Evolutionary conservation across 306 rosid genomes (phyloP), one percentile per base, ranked within the genome.

Genomic region (Ammopiptanthus mongolicus): DNA sequence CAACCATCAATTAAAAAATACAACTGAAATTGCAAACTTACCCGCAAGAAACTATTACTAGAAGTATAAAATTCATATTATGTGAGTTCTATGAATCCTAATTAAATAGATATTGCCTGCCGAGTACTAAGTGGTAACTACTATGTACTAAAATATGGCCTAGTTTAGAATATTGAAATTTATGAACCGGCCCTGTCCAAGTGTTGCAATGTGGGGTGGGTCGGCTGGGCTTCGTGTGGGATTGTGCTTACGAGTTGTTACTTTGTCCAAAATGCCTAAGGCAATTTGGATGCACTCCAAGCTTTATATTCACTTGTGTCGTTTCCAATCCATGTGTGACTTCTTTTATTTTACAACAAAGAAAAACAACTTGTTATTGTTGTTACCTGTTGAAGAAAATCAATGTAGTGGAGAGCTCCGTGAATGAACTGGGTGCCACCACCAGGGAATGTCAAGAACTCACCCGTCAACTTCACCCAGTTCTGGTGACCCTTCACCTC

Each of bases 401-500:
- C 97, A 39, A 91, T 91, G 86, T 91, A 91, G 82, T 88, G 93
- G 18, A 91, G 88, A 58, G 97, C 97, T 17, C 97, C 97, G 51
- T 91, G 96, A 58, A 89, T 91, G 86, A 91, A 91, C 75, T 91
- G 97, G 7, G 97, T 91, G 64, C 97, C 97, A 50, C 97, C 97
- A 12, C 97, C 97, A 0, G 97, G 97, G 65, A 91, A 91, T 1
- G 91, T 89, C 82, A 89, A 81, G 78, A 89, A 88, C 58, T 91
- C 97, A 17, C 97, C 97, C 5, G 86, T 77, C 65, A 89, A 79
- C 89, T 91, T 91, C 19, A 91, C 90, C 97, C 97, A 91, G 59
- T 91, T 91, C 36, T 91, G 97, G 80, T 91, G 97, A 15, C 97
- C 97, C 72, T 91, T 91, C 61, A 89, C 91, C 77, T 91, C 79